Base-by-base conservation (phyloP, 768 basidiomycete species). In the Leccinum aurantiacum region DNA sequence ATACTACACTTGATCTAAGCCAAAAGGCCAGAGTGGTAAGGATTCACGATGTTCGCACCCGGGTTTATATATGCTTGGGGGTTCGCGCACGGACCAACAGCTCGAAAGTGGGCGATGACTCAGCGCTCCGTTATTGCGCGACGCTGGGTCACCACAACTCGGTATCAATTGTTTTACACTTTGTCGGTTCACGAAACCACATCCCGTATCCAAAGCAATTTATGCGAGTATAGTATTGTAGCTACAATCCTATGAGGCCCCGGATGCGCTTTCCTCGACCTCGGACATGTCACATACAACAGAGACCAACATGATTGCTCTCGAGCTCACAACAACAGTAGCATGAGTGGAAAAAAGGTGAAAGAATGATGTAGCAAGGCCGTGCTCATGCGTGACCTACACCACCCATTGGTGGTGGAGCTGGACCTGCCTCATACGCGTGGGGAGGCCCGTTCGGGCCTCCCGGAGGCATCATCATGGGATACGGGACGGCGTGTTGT, bases 381-480 rank as follows among this genome's bases (percentile, higher is more conserved):
- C 67, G 56, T 38, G 52, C 31, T 80, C 76, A 88, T 67, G 85
- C 84, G 67, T 90, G 90, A 52, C 78, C 77, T 38, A 78, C 76
- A 59, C 88, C 89, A 60, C 89, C 88, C 91, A 92, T 90, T 53
- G 79, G 86, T 56, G 88, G 88, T 25, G 85, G 88, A 56, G 86
- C 82, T 59, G 85, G 84, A 17, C 82, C 83, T 60, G 81, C 84
- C 50, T 93, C 90, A 74, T 92, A 93, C 35, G 82, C 83, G 69
- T 91, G 83, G 8, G 81, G 91, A 62, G 87, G 88, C 44, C 83
- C 83, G 48, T 78, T 82, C n/a, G 75, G 77, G 59, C 79, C 83
- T 53, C 87, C 86, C 14, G 88, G 88, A 57, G 88, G 89, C 57
- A 86, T 89, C 88, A 92, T 91, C 90, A 93, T 93, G n/a, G 83